phyloP scores from a whole-genome alignment of 495 filamentous ascomycete genomes.

The Aspergillus nidulans region DNA sequence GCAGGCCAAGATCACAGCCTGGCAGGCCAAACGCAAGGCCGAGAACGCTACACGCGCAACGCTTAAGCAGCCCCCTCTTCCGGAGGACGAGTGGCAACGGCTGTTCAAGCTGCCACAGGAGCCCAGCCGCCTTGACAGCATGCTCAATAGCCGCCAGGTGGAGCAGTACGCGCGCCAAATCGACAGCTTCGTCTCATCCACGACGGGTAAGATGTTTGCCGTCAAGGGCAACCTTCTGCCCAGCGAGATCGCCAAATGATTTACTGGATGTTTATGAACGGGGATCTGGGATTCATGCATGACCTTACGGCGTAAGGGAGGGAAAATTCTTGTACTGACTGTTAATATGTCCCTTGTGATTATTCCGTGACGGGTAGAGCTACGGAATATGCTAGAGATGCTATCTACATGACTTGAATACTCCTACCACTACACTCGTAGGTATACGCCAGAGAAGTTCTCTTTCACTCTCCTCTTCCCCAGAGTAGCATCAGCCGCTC shows the following conservation, averaged over 20 bases:
- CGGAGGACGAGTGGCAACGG: conserved; percentile 97
- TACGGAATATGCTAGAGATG: conserved; percentile 20
- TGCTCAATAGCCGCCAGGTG: conserved; percentile 91
- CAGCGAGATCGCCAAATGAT: conserved; percentile 41
- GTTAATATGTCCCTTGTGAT: conserved; percentile 42
- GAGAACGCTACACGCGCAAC: conserved; percentile 82
- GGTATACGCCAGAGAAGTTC: not conserved
- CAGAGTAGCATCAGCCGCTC: too few relatives aligned
- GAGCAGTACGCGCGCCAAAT: conserved; percentile 98
- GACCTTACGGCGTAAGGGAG: conserved; percentile 51
- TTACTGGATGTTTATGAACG: conserved; percentile 22
- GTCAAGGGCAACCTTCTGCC: conserved; percentile 68
- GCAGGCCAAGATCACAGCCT: conserved; percentile 91
- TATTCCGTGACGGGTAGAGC: conserved; percentile 35
- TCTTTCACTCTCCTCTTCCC: too few relatives aligned
- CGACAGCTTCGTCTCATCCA: conserved; percentile 88
- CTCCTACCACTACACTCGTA: not conserved
- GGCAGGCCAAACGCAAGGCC: conserved; percentile 91
- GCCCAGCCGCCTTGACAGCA: conserved; percentile 83
- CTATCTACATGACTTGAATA: conserved; percentile 2
- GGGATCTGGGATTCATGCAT: conserved; percentile 40
- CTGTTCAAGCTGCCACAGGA: conserved; percentile 96
- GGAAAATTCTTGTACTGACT: conserved; percentile 47
- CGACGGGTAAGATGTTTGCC: conserved; percentile 97
- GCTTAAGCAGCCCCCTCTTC: conserved; percentile 82